Conservation (phyloP, 2,329 filamentous ascomycete species). For the Sphaerulina populicola region DNA sequence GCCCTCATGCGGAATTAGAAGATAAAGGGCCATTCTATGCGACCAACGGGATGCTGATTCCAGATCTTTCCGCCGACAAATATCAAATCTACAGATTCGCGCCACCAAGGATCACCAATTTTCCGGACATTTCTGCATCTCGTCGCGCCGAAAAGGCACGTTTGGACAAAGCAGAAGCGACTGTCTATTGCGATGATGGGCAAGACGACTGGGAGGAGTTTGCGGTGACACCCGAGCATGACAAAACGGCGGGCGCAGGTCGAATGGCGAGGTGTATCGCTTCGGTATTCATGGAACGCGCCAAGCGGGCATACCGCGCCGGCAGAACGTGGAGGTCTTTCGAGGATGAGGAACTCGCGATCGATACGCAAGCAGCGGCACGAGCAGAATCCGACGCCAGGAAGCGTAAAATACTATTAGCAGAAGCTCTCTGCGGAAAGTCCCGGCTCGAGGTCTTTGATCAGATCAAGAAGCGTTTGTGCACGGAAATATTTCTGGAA, state of each 20-base stretch:
- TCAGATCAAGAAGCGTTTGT: slow-evolving; percentile 18
- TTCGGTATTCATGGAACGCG: slow-evolving; percentile 17
- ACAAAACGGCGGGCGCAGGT: background rate
- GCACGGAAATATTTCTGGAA: slow-evolving; percentile 18
- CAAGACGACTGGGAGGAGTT: slow-evolving; percentile 21
- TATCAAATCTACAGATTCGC: slow-evolving; percentile 18
- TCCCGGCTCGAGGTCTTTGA: slow-evolving; percentile 18
- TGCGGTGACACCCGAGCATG: background rate
- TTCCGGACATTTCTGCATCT: slow-evolving; percentile 5
- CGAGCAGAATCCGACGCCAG: slow-evolving; percentile 5
- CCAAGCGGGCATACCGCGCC: slow-evolving; percentile 19
- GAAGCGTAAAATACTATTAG: slow-evolving; percentile 5
- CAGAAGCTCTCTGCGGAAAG: slow-evolving; percentile 13
- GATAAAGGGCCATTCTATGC: background rate
- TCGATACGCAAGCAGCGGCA: slow-evolving; percentile 13
- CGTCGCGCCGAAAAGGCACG: slow-evolving; percentile 6
- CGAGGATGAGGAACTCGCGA: slow-evolving; percentile 18
- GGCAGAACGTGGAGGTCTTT: slow-evolving; percentile 12
- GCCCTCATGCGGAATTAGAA: background rate
- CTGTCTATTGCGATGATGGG: slow-evolving; percentile 10
- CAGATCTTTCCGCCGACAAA: slow-evolving; percentile 3
- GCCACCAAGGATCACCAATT: background rate
- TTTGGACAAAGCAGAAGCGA: slow-evolving; percentile 8
- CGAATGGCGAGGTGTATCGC: slow-evolving; percentile 12
- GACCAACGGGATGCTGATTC: background rate